phyloP scores from a whole-genome alignment of 2,329 filamentous ascomycete genomes.

The Fusarium stilboides region DNA sequence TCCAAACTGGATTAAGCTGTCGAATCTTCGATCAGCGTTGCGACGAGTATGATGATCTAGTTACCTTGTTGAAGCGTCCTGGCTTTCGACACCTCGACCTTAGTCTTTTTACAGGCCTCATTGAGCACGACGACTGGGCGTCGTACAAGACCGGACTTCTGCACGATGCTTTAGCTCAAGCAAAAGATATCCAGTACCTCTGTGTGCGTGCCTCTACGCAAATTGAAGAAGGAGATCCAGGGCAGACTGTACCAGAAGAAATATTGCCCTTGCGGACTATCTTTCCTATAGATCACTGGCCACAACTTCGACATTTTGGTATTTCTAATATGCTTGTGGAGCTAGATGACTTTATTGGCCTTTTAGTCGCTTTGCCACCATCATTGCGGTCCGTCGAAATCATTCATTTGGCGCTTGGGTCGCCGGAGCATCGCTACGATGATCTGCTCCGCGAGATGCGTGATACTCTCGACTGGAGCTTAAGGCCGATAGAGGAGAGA shows the following conservation, averaged over 20 bases:
- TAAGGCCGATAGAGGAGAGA: not conserved
- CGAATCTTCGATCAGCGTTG: conserved; percentile 3
- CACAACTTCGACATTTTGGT: not conserved
- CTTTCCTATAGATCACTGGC: conserved; percentile 1
- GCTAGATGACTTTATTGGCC: not conserved
- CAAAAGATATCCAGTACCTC: not conserved
- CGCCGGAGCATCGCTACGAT: not conserved
- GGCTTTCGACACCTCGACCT: conserved; percentile 1
- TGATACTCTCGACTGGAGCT: conserved; percentile 4
- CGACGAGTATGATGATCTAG: not conserved
- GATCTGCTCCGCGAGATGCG: rapidly evolving
- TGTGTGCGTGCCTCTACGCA: not conserved
- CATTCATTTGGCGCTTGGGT: not conserved
- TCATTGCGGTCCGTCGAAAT: not conserved
- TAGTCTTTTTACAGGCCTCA: not conserved
- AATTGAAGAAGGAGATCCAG: rapidly evolving
- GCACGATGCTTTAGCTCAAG: not conserved
- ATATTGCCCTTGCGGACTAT: not conserved
- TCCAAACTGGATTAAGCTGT: not conserved
- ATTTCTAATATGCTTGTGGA: not conserved
- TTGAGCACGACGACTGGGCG: not conserved
- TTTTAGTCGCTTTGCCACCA: not conserved
- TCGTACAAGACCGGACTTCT: not conserved
- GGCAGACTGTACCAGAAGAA: not conserved
- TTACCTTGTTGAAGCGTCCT: not conserved